Evolutionary conservation across 306 rosid species (phyloP).

Genomic region (Fragaria ananassa): DNA sequence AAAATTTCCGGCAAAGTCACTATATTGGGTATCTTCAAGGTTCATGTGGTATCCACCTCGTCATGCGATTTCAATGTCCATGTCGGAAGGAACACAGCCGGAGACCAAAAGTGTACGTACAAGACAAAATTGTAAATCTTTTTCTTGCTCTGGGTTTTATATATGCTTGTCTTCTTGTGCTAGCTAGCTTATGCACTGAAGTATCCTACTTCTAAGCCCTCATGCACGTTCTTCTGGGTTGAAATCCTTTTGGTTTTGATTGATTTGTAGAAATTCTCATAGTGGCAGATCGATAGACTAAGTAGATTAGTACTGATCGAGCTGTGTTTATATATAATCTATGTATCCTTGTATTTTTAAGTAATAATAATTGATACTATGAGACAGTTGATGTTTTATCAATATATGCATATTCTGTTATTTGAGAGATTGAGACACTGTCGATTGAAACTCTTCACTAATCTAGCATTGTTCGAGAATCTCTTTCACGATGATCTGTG

Average conservation of each 20-base stretch:
- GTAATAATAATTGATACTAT: neutral
- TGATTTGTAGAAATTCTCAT: neutral
- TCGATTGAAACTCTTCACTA: neutral
- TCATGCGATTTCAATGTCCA: slow-evolving; percentile 52
- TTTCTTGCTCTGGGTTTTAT: neutral
- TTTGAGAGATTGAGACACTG: neutral
- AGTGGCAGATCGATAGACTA: neutral
- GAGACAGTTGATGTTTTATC: neutral
- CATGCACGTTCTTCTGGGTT: neutral
- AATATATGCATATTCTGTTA: neutral
- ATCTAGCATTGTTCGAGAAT: neutral
- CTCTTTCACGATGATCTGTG: neutral
- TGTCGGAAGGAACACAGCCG: slow-evolving; percentile 14
- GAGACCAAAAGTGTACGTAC: slow-evolving; percentile 33
- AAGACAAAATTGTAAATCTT: slow-evolving; percentile 37
- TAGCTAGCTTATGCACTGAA: neutral
- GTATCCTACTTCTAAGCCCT: neutral
- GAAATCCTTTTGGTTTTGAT: neutral
- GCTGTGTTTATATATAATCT: neutral
- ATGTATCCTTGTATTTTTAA: neutral
- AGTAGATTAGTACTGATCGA: neutral
- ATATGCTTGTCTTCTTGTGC: neutral
- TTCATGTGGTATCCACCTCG: slow-evolving; percentile 32
- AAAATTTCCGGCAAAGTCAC: slow-evolving; percentile 37
- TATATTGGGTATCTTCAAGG: slow-evolving; percentile 40